phyloP scores from a whole-genome alignment of 768 basidiomycete genomes.

The Mycena indigotica region DNA sequence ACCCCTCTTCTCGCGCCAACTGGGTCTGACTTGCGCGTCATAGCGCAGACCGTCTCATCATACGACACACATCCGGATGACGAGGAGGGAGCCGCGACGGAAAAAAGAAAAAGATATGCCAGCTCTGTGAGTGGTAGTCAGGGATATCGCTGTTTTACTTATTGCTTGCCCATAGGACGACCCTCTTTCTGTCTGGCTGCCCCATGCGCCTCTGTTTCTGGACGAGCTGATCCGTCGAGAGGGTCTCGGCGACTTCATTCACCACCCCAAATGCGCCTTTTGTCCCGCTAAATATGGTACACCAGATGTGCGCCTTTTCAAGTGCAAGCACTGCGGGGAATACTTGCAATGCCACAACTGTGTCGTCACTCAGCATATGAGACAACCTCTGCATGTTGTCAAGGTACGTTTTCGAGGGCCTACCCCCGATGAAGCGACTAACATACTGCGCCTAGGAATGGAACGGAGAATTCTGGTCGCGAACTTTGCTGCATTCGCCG shows the following conservation, averaged over 20 bases:
- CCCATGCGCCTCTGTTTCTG: not conserved
- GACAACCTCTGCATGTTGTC: not conserved
- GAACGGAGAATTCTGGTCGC: not conserved
- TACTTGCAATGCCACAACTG: constrained; percentile 1
- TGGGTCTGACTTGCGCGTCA: not conserved
- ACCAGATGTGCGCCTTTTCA: not conserved
- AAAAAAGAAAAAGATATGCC: not conserved
- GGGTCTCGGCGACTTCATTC: not conserved
- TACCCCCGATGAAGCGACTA: not conserved
- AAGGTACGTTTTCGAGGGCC: not conserved
- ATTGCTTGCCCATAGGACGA: not conserved
- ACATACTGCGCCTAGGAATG: not conserved
- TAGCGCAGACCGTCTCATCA: not conserved
- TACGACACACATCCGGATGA: not conserved
- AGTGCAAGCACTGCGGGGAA: not conserved
- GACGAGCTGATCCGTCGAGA: not conserved
- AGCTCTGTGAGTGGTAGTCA: not conserved
- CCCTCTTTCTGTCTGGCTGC: not conserved
- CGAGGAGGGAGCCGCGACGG: not conserved
- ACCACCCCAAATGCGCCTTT: not conserved
- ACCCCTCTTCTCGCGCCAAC: not conserved
- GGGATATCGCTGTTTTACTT: not conserved
- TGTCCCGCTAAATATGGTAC: not conserved
- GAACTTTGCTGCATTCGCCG: not conserved
- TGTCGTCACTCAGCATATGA: not conserved